phyloP scores from a whole-genome alignment of 306 rosid species.

The Lathyrus oleraceus region DNA sequence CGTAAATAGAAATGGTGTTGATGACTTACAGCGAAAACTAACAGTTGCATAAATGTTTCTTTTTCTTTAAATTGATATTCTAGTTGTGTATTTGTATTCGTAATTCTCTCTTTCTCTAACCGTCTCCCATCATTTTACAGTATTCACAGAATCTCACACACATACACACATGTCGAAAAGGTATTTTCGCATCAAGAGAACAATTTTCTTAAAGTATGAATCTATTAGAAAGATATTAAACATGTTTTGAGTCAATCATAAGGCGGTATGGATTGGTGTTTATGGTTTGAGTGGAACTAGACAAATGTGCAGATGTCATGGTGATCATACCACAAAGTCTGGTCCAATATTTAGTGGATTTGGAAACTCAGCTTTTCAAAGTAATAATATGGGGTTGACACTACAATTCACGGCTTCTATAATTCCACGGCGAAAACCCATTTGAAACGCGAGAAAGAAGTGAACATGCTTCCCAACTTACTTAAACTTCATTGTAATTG shows the following conservation, averaged over 20 bases:
- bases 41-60: constrained; percentile 30
- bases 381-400: too few relatives aligned
- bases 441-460: too few relatives aligned
- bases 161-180: neutral
- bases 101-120: neutral
- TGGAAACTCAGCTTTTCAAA: neutral
- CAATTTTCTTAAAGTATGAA: neutral
- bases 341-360: neutral
- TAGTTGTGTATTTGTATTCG: neutral
- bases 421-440: too few relatives aligned
- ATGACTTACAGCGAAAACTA: constrained; percentile 26
- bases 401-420: too few relatives aligned
- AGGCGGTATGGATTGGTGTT: neutral
- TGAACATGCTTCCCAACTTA: too few relatives aligned
- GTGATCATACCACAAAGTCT: neutral
- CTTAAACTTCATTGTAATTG: too few relatives aligned
- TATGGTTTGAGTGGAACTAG: too few relatives aligned
- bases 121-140: constrained; percentile 18
- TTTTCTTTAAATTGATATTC: constrained; percentile 18
- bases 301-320: too few relatives aligned
- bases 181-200: neutral
- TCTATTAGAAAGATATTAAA: neutral
- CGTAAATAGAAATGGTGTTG: constrained; percentile 49
- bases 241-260: neutral
- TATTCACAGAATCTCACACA: neutral